Percentiles rank a stretch among this genome's conserved stretches.
Conservation (phyloP, 768 basidiomycete genomes). For the Russula vinacea region DNA sequence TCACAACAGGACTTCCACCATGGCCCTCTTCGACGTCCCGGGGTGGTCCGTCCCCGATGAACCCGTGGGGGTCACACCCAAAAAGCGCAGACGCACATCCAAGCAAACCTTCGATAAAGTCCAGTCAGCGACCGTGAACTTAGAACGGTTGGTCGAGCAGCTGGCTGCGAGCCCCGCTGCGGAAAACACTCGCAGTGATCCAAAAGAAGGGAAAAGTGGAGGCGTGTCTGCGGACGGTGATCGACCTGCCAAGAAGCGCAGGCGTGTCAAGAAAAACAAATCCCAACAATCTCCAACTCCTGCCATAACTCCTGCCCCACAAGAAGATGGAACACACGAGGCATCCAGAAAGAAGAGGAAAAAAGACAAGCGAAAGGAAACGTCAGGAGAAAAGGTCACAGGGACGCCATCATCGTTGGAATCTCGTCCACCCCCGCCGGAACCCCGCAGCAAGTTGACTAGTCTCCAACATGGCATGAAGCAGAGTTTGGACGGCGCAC, state of each 20-base stretch:
- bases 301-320: constrained; percentile 3
- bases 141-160: constrained; percentile 59
- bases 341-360: constrained; percentile 5
- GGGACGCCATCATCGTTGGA: background rate
- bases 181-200: background rate
- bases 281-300: background rate
- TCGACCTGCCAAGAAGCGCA: constrained; percentile 10
- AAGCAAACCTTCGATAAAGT: constrained; percentile 41
- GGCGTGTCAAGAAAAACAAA: background rate
- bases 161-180: constrained; percentile 37
- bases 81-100: constrained; percentile 52
- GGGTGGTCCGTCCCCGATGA: constrained; percentile 57
- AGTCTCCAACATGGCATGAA: constrained; percentile 75
- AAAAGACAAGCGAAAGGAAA: constrained; percentile 12
- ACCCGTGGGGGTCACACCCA: constrained; percentile 36
- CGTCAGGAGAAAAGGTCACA: background rate
- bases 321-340: background rate
- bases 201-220: background rate
- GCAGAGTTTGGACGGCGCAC: constrained; percentile 78
- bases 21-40: constrained; percentile 62
- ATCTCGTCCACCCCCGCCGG: background rate
- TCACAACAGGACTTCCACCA: constrained; percentile 23
- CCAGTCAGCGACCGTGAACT: constrained; percentile 46
- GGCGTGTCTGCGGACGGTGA: background rate
- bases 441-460: constrained; percentile 47